Evolutionary conservation across 495 filamentous ascomycete species (phyloP), one percentile per base, ranked within the genome.

Genomic region (Xeromyces bisporus): DNA sequence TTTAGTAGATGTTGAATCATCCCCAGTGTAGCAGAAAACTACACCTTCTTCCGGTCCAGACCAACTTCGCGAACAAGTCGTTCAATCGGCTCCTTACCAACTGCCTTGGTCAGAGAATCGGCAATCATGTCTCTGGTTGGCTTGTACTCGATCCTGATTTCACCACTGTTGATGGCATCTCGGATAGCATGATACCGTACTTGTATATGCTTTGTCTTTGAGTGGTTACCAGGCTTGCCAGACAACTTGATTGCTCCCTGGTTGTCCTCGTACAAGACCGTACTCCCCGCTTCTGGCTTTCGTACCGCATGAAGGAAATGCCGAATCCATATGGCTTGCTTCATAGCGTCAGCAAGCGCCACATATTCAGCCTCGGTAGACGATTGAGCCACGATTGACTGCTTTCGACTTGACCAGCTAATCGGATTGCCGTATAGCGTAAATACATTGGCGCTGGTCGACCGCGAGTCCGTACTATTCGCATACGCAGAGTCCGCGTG

Each of bases 41-140:
- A n/a, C n/a, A n/a, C n/a, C n/a, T n/a, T n/a, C n/a, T n/a, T n/a
- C n/a, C n/a, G n/a, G n/a, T n/a, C n/a, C n/a, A n/a, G n/a, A n/a
- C n/a, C n/a, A n/a, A n/a, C n/a, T n/a, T n/a, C n/a, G n/a, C n/a
- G n/a, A n/a, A n/a, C n/a, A n/a, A n/a, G n/a, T n/a, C n/a, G n/a
- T n/a, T n/a, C n/a, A n/a, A n/a, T n/a, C n/a, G n/a, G n/a, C n/a
- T n/a, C n/a, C n/a, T n/a, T n/a, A n/a, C n/a, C n/a, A 21, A 21
- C 20, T 21, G 43, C 26, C 18, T 47, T 50, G 0, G 44, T 50
- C 17, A 47, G 24, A 9, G 34, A 35, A 18, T 50, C 41, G 15
- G 41, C 46, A 6, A 33, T 16, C 31, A 43, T 44, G 9, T 44
- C 11, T 3, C n/a, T 15, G 1, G 31, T 42, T 7, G 29, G 29